Evolutionary conservation across 2,329 filamentous ascomycete species (phyloP), one percentile per base, ranked within the genome.

Genomic region (Teratosphaeria destructans): DNA sequence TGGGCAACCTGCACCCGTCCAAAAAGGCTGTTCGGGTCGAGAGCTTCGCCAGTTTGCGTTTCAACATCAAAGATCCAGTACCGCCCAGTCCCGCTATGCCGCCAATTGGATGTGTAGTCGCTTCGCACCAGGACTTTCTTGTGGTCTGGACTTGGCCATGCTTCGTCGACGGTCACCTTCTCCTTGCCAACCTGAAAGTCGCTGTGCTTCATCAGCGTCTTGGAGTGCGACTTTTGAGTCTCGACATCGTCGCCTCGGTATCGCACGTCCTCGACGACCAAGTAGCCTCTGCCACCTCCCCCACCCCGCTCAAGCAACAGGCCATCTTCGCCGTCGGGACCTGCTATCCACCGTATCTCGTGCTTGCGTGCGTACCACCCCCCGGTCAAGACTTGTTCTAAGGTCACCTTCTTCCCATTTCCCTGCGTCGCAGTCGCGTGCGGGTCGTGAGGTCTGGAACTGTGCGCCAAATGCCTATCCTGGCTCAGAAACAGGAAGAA

Each of bases 1-100:
- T 84, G 85, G 7, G 93, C 94, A 58, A 96, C 80, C 74, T 97
- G 92, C 27, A 96, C 80, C 54, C 84, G 81, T 19, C 81, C 84
- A 12, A 84, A 74, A 1, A 83, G 79, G 55, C 89, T 79, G 2
- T 77, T 78, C 0, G 89, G 87, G 64, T 96, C 85, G 57, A 99
- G 77, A 0, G 94, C 85, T 73, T 95, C 82, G 1, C 82, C 88
- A 0, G 76, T 81, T 72, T 96, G 92, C 0, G 85, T 86, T 35
- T 83, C 84, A 29, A 99, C 94, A 70, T 99, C 89, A 65, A 96
- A 88, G 61, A 99, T 85, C 85, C 89, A 99, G 77, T 96, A 99
- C 29, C 82, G 79, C 0, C 87, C 93, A 10, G 86, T 91, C 69
- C 84, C 92, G 0, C 93, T 97, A 73, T 97, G 88, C 65, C 94